Evolutionary conservation across 192 early-diverging fungal species (phyloP).

Genomic region (Chytriomyces sp.): DNA sequence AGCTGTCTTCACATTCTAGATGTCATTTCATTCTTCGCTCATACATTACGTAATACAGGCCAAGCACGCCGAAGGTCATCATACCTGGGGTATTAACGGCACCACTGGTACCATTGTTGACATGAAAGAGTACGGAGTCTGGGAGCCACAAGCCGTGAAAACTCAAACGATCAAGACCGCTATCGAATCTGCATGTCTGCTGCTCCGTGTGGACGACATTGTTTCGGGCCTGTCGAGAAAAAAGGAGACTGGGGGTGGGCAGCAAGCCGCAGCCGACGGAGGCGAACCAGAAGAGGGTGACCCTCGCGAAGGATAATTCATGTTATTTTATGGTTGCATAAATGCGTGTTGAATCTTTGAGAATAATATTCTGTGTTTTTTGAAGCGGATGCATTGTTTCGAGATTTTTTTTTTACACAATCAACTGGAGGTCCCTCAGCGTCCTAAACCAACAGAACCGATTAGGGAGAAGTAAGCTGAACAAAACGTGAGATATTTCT

Average conservation of each 20-base stretch:
- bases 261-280: background rate
- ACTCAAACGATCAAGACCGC: constrained; percentile 99
- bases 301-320: constrained; percentile 26
- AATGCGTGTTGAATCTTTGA: background rate
- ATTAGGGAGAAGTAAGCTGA: too few species aligned
- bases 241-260: constrained; percentile 36
- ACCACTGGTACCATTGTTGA: constrained; percentile 88
- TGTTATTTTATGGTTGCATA: background rate
- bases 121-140: constrained; percentile 97
- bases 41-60: constrained; percentile 54
- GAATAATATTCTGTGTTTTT: background rate
- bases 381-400: too few species aligned
- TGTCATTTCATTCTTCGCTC: constrained; percentile 7
- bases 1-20: background rate
- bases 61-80: constrained; percentile 88
- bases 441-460: too few species aligned
- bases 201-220: constrained; percentile 89
- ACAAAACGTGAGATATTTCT: too few species aligned
- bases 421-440: too few species aligned
- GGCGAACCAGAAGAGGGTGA: constrained; percentile 32
- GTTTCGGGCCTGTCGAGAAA: constrained; percentile 83
- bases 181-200: constrained; percentile 77
- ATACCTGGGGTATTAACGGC: constrained; percentile 96
- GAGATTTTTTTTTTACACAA: too few species aligned
- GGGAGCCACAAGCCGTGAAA: constrained; percentile 99